phyloP scores from a whole-genome alignment of 345 rosid species.

The Excoecaria cochinchinensis region DNA sequence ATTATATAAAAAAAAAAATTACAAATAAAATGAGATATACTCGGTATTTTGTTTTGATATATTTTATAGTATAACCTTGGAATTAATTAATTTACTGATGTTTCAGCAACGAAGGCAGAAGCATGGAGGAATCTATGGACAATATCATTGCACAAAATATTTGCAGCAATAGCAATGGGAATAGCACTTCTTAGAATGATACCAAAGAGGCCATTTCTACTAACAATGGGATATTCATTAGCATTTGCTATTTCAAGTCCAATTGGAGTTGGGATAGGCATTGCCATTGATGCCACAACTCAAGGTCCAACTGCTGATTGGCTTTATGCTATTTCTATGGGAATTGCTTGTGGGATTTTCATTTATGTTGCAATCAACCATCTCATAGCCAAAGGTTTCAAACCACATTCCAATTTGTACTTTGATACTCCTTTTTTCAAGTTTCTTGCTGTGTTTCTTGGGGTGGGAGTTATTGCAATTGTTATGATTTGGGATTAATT shows the following conservation, averaged over 20 bases:
- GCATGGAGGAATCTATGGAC: slow-evolving; percentile 95
- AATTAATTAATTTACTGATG: background rate
- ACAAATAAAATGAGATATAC: no score
- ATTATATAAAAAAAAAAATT: no score
- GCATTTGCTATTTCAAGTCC: slow-evolving; percentile 62
- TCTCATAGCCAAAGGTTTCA: slow-evolving; percentile 76
- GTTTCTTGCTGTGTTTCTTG: slow-evolving; percentile 69
- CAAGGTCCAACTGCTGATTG: slow-evolving; percentile 65
- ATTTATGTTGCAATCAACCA: slow-evolving; percentile 78
- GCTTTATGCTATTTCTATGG: slow-evolving; percentile 76
- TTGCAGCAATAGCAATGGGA: slow-evolving; percentile 88
- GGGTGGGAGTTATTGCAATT: slow-evolving; percentile 63
- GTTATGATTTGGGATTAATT: slow-evolving; percentile 81
- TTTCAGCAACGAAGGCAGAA: slow-evolving; percentile 46
- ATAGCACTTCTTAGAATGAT: slow-evolving; percentile 75
- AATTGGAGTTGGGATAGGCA: slow-evolving; percentile 77
- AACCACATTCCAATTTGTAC: slow-evolving; percentile 46
- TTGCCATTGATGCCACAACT: slow-evolving; percentile 74
- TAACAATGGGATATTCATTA: slow-evolving; percentile 60
- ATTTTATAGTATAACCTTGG: no score
- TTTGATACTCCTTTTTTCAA: slow-evolving; percentile 66
- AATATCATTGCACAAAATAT: slow-evolving; percentile 71
- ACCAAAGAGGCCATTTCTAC: slow-evolving; percentile 71
- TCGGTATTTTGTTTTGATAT: no score
- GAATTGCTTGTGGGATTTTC: slow-evolving; percentile 83